Evolutionary conservation across 345 rosid genomes (phyloP).

Genomic region (Dimocarpus longan): DNA sequence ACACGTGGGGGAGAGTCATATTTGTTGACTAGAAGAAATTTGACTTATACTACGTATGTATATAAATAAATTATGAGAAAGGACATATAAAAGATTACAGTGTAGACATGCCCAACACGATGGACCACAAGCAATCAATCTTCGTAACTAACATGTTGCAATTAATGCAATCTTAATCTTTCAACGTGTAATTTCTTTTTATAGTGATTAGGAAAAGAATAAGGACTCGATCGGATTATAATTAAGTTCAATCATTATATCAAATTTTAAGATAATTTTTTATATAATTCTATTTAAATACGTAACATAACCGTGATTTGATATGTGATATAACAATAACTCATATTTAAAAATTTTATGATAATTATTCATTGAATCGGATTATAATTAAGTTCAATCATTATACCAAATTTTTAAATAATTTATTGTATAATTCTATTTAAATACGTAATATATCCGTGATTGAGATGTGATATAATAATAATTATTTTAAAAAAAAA

Average conservation of each 20-base stretch:
- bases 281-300: too few relatives aligned
- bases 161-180: background rate
- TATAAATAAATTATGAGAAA: too few relatives aligned
- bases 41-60: background rate
- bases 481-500: too few relatives aligned
- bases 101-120: background rate
- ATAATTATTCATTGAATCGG: background rate
- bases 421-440: too few relatives aligned
- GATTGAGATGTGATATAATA: background rate
- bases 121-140: background rate
- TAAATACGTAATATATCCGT: background rate
- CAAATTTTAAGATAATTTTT: too few relatives aligned
- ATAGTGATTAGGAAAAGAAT: background rate
- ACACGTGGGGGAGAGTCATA: background rate
- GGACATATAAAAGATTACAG: too few relatives aligned
- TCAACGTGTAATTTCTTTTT: background rate
- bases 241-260: too few relatives aligned
- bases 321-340: background rate
- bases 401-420: too few relatives aligned
- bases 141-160: background rate
- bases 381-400: too few relatives aligned
- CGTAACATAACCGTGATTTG: background rate
- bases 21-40: slow-evolving; percentile 5
- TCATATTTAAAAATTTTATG: too few relatives aligned
- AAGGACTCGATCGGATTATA: background rate